Base-by-base conservation (phyloP, 2,329 filamentous ascomycete genomes). In the Penicillium concentricum region DNA sequence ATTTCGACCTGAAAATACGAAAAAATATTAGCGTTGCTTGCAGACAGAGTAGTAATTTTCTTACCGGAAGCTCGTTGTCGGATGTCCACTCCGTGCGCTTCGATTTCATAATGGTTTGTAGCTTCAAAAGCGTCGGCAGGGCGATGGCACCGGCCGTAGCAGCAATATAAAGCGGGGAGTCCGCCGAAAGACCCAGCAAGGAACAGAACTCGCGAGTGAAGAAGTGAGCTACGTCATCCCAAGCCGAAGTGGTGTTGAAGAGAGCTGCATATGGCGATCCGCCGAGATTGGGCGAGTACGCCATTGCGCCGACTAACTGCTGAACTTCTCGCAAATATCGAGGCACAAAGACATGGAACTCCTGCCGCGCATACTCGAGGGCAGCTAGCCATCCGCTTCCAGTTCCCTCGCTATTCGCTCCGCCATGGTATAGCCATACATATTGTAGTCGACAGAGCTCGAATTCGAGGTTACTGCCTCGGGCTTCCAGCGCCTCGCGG, bases 191-290 rank as follows among this genome's bases (percentile, higher is more conserved):
- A 12, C 92, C 91, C 1, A 99, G 84, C 22, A 97, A 80, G 1
- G 89, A 92, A 78, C 94, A 99, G 78, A 97, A 99, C 71, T 97
- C 94, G 58, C 90, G 86, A 0, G 90, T 96, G 72, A 99, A 99
- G 4, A 90, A 90, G n/a, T 85, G 78, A 5, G 91, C 86, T 2
- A 96, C 89, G 60, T 96, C 91, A 39, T 90, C 85, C 81, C 94
- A 99, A 0, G 89, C 86, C 4, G 83, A 82, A 8, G 85, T 78
- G 51, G 88, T 91, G 70, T 89, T 84, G 74, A 97, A 96, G 43
- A 91, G 84, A 51, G 81, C 72, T n/a, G 78, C 77, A 76, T 97
- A 99, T 0, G 94, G 94, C 1, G 91, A 96, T 8, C 81, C 79
- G 20, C 78, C 70, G 2, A 97, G 80, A 70, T 95, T 95, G 3